Evolutionary conservation across 2,329 filamentous ascomycete species (phyloP).

Genomic region (Ophiostoma tasmaniense): DNA sequence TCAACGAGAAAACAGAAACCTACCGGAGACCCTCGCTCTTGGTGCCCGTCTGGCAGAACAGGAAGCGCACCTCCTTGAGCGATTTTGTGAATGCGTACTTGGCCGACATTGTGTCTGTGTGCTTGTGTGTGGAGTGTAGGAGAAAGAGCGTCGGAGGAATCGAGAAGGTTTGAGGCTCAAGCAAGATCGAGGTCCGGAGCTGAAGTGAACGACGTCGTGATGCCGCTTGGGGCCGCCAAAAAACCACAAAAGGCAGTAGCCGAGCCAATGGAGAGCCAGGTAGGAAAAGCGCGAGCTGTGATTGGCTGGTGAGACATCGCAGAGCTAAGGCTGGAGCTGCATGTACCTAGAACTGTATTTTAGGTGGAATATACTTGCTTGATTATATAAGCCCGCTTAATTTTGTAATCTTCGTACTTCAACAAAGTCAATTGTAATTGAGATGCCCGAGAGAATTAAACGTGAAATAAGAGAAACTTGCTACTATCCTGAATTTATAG

Average conservation of each 20-base stretch:
- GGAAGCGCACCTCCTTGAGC: conserved; percentile 92
- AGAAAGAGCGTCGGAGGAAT: not conserved
- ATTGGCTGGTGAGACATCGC: conserved; percentile 8
- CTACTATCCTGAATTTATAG: no score
- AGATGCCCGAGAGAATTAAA: not conserved
- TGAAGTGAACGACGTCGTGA: conserved; percentile 6
- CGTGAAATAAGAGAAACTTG: no score
- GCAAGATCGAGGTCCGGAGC: not conserved
- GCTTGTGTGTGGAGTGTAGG: not conserved
- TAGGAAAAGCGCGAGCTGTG: conserved; percentile 15
- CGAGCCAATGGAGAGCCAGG: conserved; percentile 15
- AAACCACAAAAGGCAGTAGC: not conserved
- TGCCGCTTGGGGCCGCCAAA: conserved; percentile 7
- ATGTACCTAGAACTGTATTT: not conserved
- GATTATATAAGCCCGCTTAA: not conserved
- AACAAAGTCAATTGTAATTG: not conserved
- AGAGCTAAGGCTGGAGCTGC: not conserved
- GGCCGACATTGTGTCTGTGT: conserved; percentile 58
- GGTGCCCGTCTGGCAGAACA: conserved; percentile 92
- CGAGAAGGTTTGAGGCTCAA: not conserved
- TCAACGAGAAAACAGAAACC: not conserved
- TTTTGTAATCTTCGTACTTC: not conserved
- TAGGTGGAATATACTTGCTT: not conserved
- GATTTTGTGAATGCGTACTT: conserved; percentile 87
- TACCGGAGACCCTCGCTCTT: conserved; percentile 78